Evolutionary conservation across 2,329 filamentous ascomycete genomes (phyloP).

Genomic region (Onygenales sp.): DNA sequence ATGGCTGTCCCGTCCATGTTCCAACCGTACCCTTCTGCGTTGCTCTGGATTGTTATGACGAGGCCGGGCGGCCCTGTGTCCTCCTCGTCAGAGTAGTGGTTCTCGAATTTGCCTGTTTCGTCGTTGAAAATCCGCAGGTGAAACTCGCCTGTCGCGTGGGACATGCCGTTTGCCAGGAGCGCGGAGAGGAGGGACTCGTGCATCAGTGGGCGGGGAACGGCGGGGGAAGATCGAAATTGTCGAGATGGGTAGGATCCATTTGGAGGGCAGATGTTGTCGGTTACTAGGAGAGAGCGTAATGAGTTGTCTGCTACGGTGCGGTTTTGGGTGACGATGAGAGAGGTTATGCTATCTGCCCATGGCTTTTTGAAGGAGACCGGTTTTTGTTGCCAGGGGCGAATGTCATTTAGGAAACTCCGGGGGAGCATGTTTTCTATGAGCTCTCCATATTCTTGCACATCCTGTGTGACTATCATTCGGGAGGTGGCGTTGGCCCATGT

Average conservation of each 20-base stretch:
- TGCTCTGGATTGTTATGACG: not conserved
- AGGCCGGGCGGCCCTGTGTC: not conserved
- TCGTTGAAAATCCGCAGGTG: not conserved
- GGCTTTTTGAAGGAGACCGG: not conserved
- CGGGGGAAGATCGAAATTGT: not conserved
- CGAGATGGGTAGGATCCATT: not conserved
- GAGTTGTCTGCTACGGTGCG: conserved; percentile 6
- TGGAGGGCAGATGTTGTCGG: conserved; percentile 4
- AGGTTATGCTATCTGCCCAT: conserved; percentile 6
- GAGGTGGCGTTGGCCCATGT: conserved; percentile 4
- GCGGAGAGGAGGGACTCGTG: conserved; percentile 7
- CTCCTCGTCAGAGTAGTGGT: not conserved
- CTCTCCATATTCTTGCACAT: not conserved
- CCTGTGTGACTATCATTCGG: not conserved
- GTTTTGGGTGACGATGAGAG: not conserved
- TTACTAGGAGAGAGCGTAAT: conserved; percentile 2
- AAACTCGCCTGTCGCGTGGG: not conserved
- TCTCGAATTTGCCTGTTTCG: not conserved
- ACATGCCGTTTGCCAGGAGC: conserved; percentile 3
- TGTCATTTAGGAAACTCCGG: not conserved
- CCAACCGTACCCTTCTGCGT: conserved; percentile 5
- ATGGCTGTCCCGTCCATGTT: conserved; percentile 5
- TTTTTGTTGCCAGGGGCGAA: not conserved
- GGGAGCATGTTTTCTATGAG: not conserved
- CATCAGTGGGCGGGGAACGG: conserved; percentile 1